Conservation (phyloP, 345 rosid genomes). For the thale cress (Arabidopsis thaliana) region TAIR10.1 NC_003076.8:4298001-4298500, state of each 20-base stretch:
- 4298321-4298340: slow-evolving; percentile 62
- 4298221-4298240: slow-evolving; percentile 79
- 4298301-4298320: slow-evolving; percentile 69
- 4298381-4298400: not conserved
- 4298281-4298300: slow-evolving; percentile 69
- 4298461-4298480: no score
- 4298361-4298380: slow-evolving; percentile 82
- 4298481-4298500: no score
- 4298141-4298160: slow-evolving; percentile 66
- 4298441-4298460: not conserved
- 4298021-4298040: slow-evolving; percentile 83
- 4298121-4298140: slow-evolving; percentile 93
- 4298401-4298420: not conserved
- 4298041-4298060: slow-evolving; percentile 84
- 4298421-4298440: slow-evolving; percentile 10
- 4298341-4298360: slow-evolving; percentile 73
- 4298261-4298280: slow-evolving; percentile 81
- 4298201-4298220: slow-evolving; percentile 93
- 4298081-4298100: slow-evolving; percentile 83
- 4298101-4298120: slow-evolving; percentile 87
- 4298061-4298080: slow-evolving; percentile 89
- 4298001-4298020: slow-evolving; percentile 91
- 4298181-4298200: slow-evolving; percentile 98
- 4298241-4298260: slow-evolving; percentile 76
- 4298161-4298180: slow-evolving; percentile 96